Evolutionary conservation across 208 protist genomes (phyloP), one percentile per base, ranked within the genome.

Genomic region (Kentomonas sorsogonicus): DNA sequence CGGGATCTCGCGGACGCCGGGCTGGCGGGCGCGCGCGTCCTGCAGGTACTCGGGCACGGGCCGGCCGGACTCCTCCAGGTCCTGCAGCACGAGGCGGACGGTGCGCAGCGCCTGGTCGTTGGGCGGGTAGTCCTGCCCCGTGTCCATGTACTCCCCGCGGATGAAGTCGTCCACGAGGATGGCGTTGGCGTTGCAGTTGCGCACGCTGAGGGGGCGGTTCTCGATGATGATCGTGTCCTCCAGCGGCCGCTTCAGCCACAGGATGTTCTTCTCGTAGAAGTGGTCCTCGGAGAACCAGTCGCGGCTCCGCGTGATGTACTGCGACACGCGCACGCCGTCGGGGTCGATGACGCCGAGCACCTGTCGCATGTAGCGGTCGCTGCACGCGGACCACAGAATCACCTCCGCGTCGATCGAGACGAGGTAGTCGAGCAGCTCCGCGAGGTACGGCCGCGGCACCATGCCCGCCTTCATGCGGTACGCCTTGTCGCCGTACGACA

Each of bases 401-500:
- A 94, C 88, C 70, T 94, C 84, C 15, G 88, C 88, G 44, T 92
- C 85, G 52, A 94, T 92, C 3, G 66, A 72, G 3, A 69, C 71
- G 23, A 94, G 78, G 73, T 89, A 94, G 66, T 94, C 88, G 4
- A 94, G 70, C 50, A 94, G 69, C 66, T 92, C 88, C 2, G 83
- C 88, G 3, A 92, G 60, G 64, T 94, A 86, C 13, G 88, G 88
- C 9, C 88, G 70, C 4, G 79, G 62, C 16, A 94, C 78, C 25
- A 94, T 61, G 9, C 84, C 84, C 5, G 88, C 88, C 61, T 86
- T 84, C 56, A 92, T 76, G 23, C 83, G 88, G 55, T 89, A 94
- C 0, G 88, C 88, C 72, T 94, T 94, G 63, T 94, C 88, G 23
- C 88, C 84, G 54, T 89, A 94, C n/a, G 88, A 94, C 1, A 94